phyloP scores from a whole-genome alignment of 1,284 basidiomycete species.

The Rhodotorula sp. region DNA sequence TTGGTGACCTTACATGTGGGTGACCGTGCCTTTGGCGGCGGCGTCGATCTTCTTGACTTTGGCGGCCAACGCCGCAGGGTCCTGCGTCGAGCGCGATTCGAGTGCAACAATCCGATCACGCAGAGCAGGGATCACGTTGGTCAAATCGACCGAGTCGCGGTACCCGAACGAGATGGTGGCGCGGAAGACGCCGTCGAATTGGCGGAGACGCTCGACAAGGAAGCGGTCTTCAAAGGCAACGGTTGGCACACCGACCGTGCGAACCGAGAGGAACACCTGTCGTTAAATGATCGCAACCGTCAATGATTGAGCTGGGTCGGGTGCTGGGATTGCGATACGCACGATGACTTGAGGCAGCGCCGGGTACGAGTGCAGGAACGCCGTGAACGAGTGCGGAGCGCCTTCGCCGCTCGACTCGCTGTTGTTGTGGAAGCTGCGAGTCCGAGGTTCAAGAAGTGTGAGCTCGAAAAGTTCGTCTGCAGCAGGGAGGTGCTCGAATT shows the following conservation, averaged over 20 bases:
- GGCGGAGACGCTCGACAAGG: constrained; percentile 58
- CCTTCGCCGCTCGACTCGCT: constrained; percentile 25
- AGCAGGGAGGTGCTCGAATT: too few relatives aligned
- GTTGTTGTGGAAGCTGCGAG: constrained; percentile 35
- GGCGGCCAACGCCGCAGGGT: constrained; percentile 48
- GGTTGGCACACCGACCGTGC: constrained; percentile 56
- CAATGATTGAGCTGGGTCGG: not conserved
- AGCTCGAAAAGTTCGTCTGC: not conserved
- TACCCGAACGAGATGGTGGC: constrained; percentile 52
- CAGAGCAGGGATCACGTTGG: constrained; percentile 54
- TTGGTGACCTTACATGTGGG: constrained; percentile 58
- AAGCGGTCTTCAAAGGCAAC: constrained; percentile 57
- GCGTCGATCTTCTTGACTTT: constrained; percentile 53
- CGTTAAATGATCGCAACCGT: not conserved
- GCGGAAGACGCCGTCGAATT: constrained; percentile 53
- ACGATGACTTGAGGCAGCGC: constrained; percentile 39
- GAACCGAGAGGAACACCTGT: constrained; percentile 62
- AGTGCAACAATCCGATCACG: constrained; percentile 57
- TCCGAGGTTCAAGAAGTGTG: not conserved
- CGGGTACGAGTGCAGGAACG: constrained; percentile 38
- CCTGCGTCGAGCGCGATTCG: constrained; percentile 50
- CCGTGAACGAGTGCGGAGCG: constrained; percentile 40
- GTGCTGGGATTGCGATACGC: not conserved
- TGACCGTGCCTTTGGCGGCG: constrained; percentile 53
- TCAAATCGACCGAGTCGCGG: constrained; percentile 57